Base-by-base conservation (phyloP, 83 land plant genomes). In the Thuja plicata region DNA sequence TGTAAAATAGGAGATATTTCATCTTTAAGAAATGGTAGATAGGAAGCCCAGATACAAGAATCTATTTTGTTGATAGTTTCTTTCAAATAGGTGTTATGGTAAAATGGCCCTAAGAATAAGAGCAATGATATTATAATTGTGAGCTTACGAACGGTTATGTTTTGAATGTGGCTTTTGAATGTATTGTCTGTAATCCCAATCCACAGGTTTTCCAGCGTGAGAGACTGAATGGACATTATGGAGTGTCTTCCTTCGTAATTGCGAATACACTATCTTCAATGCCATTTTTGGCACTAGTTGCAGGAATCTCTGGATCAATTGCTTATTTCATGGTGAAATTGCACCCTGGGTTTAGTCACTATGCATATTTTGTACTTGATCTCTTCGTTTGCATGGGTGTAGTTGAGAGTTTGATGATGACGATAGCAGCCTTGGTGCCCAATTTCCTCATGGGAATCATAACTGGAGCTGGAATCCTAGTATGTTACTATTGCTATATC, bases 191-290 rank as follows among this genome's bases (percentile, higher is more conserved):
- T 3, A 19, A 38, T 50, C 34, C 12, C 24, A 54, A 85, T 90
- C 6, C 86, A 55, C 91, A 91, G 92, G 92, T 91, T 9, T 93
- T 93, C 76, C 71, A 48, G 11, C 50, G 90, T 21, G 94, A 93
- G 77, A 88, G 94, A 50, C n/a, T 91, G n/a, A 92, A 92, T 78
- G 94, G 94, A n/a, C 94, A 93, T 88, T 93, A 93, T 50, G 94
- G 94, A 17, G 94, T 91, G 54, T 86, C 88, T 37, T 94, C 93
- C 3, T 93, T 89, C 74, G 90, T 92, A 17, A 32, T 93, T 6
- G 93, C 94, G 46, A 96, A 96, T 91, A 91, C 93, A 84, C 19
- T 96, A 74, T 96, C 97, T 27, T 96, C 97, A 32, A 16, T 90
- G 89, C 96, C 97, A 13, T 96, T 89, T 89, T 84, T 95, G 90